phyloP scores from a whole-genome alignment of 495 filamentous ascomycete species.

The Pyrenula massariospora region DNA sequence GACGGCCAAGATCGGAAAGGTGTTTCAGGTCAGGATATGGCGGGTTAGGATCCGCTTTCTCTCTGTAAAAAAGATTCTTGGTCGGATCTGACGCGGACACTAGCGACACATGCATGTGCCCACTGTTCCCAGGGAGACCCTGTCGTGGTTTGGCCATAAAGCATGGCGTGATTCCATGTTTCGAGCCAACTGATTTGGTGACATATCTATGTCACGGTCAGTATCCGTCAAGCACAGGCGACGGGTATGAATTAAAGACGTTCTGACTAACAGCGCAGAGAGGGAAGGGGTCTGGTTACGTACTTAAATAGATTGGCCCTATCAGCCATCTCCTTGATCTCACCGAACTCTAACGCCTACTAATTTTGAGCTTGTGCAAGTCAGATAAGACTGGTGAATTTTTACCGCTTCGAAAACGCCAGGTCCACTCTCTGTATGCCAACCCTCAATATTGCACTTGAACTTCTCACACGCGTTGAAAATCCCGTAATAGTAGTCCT shows the following conservation, averaged over 20 bases:
- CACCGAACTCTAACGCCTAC: constrained; percentile 76
- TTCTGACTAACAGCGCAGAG: too few species aligned
- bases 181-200: constrained; percentile 73
- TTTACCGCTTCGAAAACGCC: constrained; percentile 94
- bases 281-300: constrained; percentile 74
- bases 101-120: constrained; percentile 88
- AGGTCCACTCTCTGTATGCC: constrained; percentile 95
- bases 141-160: constrained; percentile 98
- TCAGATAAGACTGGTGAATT: constrained; percentile 2
- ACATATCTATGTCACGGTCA: constrained; percentile 50
- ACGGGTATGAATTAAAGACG: neutral
- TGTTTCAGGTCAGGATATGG: constrained; percentile 62
- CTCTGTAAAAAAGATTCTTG: constrained; percentile 72
- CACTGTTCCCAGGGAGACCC: constrained; percentile 82
- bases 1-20: constrained; percentile 78
- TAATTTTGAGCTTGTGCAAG: constrained; percentile 25
- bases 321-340: constrained; percentile 80
- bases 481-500: constrained; percentile 88
- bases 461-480: constrained; percentile 77
- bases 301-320: constrained; percentile 91
- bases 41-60: constrained; percentile 53
- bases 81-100: constrained; percentile 42
- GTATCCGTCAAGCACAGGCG: neutral
- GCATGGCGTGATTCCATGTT: constrained; percentile 84
- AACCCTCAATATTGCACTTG: constrained; percentile 77